These are phyloP conservation scores for Salix purpurea DNA, from an alignment of 345 rosid genomes.

Conservation along the genomic window DNA sequence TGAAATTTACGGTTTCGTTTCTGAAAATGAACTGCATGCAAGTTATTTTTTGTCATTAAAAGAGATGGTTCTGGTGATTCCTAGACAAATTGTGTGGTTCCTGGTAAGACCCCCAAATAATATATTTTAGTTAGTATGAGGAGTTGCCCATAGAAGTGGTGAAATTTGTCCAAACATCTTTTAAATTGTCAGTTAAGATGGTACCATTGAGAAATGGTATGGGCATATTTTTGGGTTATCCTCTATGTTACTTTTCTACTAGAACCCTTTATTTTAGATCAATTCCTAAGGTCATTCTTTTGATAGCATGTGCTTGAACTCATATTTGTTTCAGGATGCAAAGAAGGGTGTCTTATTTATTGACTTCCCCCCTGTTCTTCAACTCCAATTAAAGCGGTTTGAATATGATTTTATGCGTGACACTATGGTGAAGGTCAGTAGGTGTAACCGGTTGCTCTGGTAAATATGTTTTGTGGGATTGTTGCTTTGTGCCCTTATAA, in stretches of 20 bases:
- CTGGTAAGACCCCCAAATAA: neutral
- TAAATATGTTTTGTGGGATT: neutral
- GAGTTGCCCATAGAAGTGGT: neutral
- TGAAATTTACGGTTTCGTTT: neutral
- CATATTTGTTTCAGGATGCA: constrained; percentile 69
- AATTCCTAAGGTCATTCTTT: neutral
- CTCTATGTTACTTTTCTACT: neutral
- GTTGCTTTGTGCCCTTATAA: neutral
- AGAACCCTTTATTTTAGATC: neutral
- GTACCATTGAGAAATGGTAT: neutral
- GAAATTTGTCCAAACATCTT: neutral
- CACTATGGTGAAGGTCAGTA: constrained; percentile 88
- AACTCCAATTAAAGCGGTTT: constrained; percentile 90
- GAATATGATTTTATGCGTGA: constrained; percentile 94
- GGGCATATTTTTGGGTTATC: neutral
- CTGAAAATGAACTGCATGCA: neutral
- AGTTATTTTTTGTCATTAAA: neutral
- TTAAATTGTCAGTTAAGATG: neutral
- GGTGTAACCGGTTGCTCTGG: neutral
- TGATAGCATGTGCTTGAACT: neutral
- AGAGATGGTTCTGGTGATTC: neutral
- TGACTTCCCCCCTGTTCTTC: constrained; percentile 97
- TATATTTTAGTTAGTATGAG: neutral
- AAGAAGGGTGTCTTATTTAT: constrained; percentile 85
- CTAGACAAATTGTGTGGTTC: neutral